phyloP scores from a whole-genome alignment of 78 protist genomes.

The Acrasis kona region DNA sequence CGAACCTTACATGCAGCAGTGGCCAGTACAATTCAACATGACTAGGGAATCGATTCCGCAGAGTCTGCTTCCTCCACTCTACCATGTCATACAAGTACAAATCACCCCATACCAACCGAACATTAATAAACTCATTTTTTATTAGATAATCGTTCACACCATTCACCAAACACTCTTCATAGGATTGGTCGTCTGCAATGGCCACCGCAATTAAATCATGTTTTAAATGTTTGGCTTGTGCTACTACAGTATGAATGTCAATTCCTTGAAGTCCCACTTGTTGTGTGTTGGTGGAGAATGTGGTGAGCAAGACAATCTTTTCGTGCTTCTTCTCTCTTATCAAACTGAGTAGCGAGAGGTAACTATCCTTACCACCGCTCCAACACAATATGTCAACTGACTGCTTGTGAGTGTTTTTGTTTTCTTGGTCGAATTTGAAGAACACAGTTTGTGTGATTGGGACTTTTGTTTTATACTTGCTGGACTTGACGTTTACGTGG shows the following conservation, averaged over 20 bases:
- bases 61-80: not conserved
- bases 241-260: not conserved
- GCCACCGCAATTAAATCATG: not conserved
- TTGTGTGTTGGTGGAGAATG: not conserved
- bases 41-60: too few species aligned
- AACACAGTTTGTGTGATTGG: too few species aligned
- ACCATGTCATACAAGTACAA: constrained; percentile 1
- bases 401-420: not conserved
- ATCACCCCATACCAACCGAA: constrained; percentile 3
- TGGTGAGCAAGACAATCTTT: constrained; percentile 2
- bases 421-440: not conserved
- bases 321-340: not conserved
- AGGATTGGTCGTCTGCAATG: not conserved
- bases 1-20: too few species aligned
- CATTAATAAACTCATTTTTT: not conserved
- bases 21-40: too few species aligned
- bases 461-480: too few species aligned
- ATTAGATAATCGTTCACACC: not conserved
- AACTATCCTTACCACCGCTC: constrained; percentile 17
- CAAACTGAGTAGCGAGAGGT: not conserved
- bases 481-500: constrained; percentile 34
- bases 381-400: not conserved
- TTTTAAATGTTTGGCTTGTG: not conserved
- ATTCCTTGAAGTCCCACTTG: not conserved
- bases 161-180: not conserved